These are phyloP conservation scores for Santalum album DNA, from an alignment of 164 flowering plant genomes.

Conservation along the genomic window DNA sequence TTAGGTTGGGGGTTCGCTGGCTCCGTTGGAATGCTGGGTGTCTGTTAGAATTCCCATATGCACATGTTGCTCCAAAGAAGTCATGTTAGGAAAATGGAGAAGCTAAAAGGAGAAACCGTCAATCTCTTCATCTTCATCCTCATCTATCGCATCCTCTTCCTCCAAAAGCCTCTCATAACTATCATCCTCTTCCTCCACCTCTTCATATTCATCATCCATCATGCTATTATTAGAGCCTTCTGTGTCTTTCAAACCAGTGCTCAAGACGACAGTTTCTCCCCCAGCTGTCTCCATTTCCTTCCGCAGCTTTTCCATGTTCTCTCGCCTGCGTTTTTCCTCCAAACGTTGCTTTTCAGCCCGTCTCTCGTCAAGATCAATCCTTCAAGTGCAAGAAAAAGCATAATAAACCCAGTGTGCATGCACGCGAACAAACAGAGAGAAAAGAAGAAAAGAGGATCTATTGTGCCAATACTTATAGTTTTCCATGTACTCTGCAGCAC, in stretches of 20 bases:
- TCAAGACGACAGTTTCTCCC: conserved; percentile 73
- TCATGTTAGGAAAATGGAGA: background rate
- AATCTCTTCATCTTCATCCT: conserved; percentile 70
- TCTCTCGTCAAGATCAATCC: conserved; percentile 91
- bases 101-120: conserved; percentile 29
- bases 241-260: conserved; percentile 74
- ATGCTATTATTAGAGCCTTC: conserved; percentile 11
- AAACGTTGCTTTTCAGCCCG: conserved; percentile 70
- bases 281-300: conserved; percentile 70
- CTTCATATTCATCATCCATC: conserved; percentile 43
- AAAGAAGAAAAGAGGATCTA: background rate
- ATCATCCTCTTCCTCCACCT: conserved; percentile 44
- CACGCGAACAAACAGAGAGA: background rate
- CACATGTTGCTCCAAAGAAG: background rate
- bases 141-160: conserved; percentile 24
- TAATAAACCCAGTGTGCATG: background rate
- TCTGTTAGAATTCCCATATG: background rate
- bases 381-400: conserved; percentile 15
- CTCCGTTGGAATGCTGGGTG: too few relatives aligned
- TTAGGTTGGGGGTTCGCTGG: too few relatives aligned
- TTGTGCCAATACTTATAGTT: conserved; percentile 54
- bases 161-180: conserved; percentile 24
- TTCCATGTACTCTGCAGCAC: conserved; percentile 90
- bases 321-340: conserved; percentile 65
- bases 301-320: conserved; percentile 78